Conservation (phyloP, 305 asterid species). For the Euphrasia arctica region DNA sequence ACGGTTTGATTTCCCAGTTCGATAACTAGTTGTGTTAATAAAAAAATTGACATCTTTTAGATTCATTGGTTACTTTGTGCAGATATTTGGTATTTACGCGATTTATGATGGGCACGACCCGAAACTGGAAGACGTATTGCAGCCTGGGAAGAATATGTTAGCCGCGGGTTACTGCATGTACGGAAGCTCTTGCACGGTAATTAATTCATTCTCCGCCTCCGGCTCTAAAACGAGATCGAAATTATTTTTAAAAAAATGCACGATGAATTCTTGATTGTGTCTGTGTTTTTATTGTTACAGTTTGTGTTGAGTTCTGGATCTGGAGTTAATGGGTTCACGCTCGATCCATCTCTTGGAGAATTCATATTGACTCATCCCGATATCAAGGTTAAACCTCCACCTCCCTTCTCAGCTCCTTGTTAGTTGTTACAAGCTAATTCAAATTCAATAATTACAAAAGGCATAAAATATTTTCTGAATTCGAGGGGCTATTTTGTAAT, state of each 20-base stretch:
- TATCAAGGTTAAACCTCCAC: conserved; percentile 53
- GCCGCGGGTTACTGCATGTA: conserved; percentile 99
- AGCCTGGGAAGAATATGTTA: conserved; percentile 90
- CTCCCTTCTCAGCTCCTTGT: background rate
- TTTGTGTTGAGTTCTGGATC: conserved; percentile 80
- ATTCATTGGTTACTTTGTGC: conserved; percentile 22
- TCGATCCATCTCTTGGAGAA: conserved; percentile 98
- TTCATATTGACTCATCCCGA: conserved; percentile 93
- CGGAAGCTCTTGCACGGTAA: conserved; percentile 97
- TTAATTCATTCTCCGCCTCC: background rate
- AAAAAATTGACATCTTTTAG: conserved; percentile 3
- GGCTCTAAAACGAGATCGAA: background rate
- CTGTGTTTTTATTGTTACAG: conserved; percentile 36
- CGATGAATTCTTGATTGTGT: background rate
- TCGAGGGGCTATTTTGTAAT: too few relatives aligned
- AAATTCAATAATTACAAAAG: too few relatives aligned
- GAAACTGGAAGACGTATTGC: conserved; percentile 72
- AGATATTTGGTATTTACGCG: conserved; percentile 90
- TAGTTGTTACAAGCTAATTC: background rate
- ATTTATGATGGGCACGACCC: conserved; percentile 63
- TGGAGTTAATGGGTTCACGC: conserved; percentile 97
- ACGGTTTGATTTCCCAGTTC: conserved; percentile 32
- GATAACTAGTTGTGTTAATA: background rate
- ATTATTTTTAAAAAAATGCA: background rate
- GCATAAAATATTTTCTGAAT: too few relatives aligned